These are phyloP conservation scores for Trebouxiophyceae sp. DNA, from an alignment of 163 green algal genomes.

Conservation along the genomic window DNA sequence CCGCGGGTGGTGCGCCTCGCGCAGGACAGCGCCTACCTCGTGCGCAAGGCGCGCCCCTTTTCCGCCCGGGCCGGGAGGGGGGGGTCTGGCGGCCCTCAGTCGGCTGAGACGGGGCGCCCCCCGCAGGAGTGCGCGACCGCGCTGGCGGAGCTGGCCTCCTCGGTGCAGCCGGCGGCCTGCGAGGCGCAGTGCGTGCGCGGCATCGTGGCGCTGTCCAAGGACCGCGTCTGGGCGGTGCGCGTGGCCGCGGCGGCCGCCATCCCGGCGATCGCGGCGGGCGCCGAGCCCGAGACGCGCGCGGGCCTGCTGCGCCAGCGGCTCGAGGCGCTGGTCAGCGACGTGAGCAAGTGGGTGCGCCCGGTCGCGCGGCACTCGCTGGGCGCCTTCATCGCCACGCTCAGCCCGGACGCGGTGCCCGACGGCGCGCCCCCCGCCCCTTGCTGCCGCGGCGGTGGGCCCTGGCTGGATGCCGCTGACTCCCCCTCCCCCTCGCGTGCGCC, in stretches of 20 bases:
- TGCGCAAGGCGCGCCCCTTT: conserved; percentile 8
- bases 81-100: not conserved
- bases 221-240: conserved; percentile 14
- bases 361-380: conserved; percentile 14
- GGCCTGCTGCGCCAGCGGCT: conserved; percentile 2
- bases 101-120: not conserved
- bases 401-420: conserved; percentile 1
- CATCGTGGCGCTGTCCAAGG: conserved; percentile 1
- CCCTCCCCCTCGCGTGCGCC: not conserved
- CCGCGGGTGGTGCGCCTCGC: conserved; percentile 2
- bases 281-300: not conserved
- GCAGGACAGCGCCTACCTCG: conserved; percentile 10
- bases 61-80: too few species aligned
- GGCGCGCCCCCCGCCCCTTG: conserved; percentile 5
- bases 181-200: not conserved
- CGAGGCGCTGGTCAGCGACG: conserved; percentile 2
- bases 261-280: conserved; percentile 1
- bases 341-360: conserved; percentile 15
- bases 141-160: conserved; percentile 1
- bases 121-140: conserved; percentile 12
- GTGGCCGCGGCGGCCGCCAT: conserved; percentile 6
- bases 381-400: conserved; percentile 17
- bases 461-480: not conserved
- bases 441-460: too few species aligned
- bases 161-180: not conserved